A percentile compares a stretch with the other conserved stretches of the same genome.
phyloP scores from a whole-genome alignment of 2,329 filamentous ascomycete genomes.

The Thermothelomyces thermophilus region DNA sequence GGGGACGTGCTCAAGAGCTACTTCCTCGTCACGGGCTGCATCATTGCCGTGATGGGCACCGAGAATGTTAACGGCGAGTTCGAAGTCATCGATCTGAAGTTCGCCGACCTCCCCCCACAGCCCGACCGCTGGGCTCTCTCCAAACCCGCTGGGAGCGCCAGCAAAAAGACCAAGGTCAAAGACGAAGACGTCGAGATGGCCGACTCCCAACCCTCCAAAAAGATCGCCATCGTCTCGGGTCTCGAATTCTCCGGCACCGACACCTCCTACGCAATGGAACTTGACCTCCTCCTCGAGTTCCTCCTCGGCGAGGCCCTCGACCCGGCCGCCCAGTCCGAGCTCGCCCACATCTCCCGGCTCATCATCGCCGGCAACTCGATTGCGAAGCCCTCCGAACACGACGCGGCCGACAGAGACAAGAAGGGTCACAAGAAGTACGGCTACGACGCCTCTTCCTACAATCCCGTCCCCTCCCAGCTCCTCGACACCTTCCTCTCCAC shows the following conservation, averaged over 20 bases:
- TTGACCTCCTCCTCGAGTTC: constrained; percentile 77
- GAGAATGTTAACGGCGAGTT: constrained; percentile 91
- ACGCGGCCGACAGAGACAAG: constrained; percentile 34
- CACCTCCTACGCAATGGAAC: constrained; percentile 62
- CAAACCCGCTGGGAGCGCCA: constrained; percentile 34
- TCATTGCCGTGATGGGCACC: constrained; percentile 89
- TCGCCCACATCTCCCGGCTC: constrained; percentile 69
- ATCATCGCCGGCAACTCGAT: constrained; percentile 92
- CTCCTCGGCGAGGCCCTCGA: constrained; percentile 75
- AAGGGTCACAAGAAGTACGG: constrained; percentile 73
- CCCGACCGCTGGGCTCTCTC: constrained; percentile 70
- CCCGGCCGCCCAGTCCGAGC: constrained; percentile 49
- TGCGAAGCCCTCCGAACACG: constrained; percentile 35
- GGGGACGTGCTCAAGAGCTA: constrained; percentile 62
- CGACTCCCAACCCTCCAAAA: constrained; percentile 33
- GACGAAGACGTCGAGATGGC: constrained; percentile 55
- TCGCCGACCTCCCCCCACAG: constrained; percentile 80
- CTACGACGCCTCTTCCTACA: constrained; percentile 85
- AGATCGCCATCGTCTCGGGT: constrained; percentile 82
- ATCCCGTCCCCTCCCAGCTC: constrained; percentile 73
- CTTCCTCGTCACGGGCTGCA: constrained; percentile 82
- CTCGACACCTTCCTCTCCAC: constrained; percentile 77
- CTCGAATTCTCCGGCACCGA: constrained; percentile 73
- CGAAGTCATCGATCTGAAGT: constrained; percentile 82
- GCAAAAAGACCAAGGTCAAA: constrained; percentile 35